Base-by-base conservation (phyloP, 768 basidiomycete species). In the Lactifluus pinguis region DNA sequence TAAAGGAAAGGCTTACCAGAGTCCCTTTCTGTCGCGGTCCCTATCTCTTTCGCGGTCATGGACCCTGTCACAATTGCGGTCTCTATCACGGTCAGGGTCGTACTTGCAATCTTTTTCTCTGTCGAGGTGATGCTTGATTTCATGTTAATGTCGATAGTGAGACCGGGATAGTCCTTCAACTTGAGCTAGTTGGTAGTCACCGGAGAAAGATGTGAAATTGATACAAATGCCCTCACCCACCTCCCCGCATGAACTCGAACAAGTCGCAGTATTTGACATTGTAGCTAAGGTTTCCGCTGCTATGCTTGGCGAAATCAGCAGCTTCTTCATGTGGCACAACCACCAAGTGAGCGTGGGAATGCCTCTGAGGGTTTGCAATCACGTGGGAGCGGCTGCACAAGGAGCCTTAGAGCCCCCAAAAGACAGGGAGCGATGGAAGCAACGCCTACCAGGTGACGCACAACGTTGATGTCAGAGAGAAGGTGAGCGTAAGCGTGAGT, bases 181-280 rank as follows among this genome's bases (percentile, higher is more conserved):
- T n/a, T n/a, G n/a, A n/a, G n/a, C n/a, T n/a, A n/a, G n/a, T n/a
- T n/a, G n/a, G n/a, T n/a, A n/a, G n/a, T n/a, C n/a, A n/a, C n/a
- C n/a, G n/a, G n/a, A n/a, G n/a, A n/a, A n/a, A n/a, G n/a, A n/a
- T n/a, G n/a, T n/a, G n/a, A n/a, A n/a, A n/a, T n/a, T n/a, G n/a
- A n/a, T n/a, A n/a, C n/a, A n/a, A 79, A 84, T 83, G 82, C 86
- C 84, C 83, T 84, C 77, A 94, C 95, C 88, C 91, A 97, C 95
- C 94, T 92, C 92, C 91, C 87, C 91, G 83, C 93, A 97, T 95
- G 73, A 97, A 98, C 85, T 98, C 93, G 84, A 95, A 93, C 75
- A 99, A 81, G 79, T 98, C 97, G 76, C 93, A 84, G 78, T 95
- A 98, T 77, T 88, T 95, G 85, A 94, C 92, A 74, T 95, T 92